A percentile compares a stretch with the other conserved stretches of the same genome.
phyloP scores from a whole-genome alignment of 176 grass and related monocot genomes.

The Tuctoria greenei region DNA sequence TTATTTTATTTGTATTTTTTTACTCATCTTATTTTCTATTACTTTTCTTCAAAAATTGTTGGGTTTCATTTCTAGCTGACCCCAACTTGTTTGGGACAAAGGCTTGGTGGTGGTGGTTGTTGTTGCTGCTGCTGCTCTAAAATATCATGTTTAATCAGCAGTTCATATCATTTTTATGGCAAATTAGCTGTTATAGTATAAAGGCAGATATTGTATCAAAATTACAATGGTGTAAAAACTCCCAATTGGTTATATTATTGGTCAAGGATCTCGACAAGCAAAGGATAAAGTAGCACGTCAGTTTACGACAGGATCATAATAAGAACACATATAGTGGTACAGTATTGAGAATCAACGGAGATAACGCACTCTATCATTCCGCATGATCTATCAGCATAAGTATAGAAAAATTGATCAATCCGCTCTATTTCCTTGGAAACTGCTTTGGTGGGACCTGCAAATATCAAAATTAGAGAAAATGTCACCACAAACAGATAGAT shows the following conservation, averaged over 20 bases:
- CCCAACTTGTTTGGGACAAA: too few relatives aligned
- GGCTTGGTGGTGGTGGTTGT: too few relatives aligned
- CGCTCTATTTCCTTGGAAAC: conserved; percentile 91
- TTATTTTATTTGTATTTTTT: too few relatives aligned
- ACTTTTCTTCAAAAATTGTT: too few relatives aligned
- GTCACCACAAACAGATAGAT: conserved; percentile 25
- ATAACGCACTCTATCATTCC: conserved; percentile 82
- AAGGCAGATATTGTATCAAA: background rate
- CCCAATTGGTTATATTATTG: background rate
- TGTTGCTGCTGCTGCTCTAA: too few relatives aligned
- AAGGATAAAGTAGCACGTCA: background rate
- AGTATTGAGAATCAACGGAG: conserved; percentile 19
- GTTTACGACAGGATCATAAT: background rate
- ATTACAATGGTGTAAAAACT: background rate
- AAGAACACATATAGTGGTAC: conserved; percentile 20
- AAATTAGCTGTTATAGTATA: background rate
- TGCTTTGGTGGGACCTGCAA: conserved; percentile 72
- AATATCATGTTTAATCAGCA: background rate
- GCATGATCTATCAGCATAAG: conserved; percentile 73
- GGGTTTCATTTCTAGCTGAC: too few relatives aligned
- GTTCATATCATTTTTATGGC: background rate
- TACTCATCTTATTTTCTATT: too few relatives aligned
- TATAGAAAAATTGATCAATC: conserved; percentile 87
- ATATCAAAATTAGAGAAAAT: conserved; percentile 10
- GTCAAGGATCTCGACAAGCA: background rate